Percentiles rank a stretch among this genome's conserved stretches.
Conservation (phyloP, 805 yeast species). For the Dipodascopsis tothii region DNA sequence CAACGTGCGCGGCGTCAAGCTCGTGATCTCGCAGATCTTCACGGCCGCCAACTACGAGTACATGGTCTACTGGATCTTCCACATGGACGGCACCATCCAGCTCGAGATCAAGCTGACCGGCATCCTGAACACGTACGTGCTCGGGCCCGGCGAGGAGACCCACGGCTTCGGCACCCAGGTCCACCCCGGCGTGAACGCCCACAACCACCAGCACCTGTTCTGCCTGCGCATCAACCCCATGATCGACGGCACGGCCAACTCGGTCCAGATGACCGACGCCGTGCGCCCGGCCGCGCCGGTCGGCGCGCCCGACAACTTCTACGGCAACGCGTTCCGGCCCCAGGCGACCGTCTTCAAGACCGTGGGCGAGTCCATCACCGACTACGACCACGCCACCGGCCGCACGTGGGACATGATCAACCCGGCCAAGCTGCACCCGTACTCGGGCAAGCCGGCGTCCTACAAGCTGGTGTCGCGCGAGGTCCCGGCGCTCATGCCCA, state of each 20-base stretch:
- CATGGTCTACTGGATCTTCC: slow-evolving; percentile 73
- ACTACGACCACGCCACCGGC: slow-evolving; percentile 53
- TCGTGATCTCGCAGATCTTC: slow-evolving; percentile 71
- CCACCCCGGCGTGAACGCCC: slow-evolving; percentile 74
- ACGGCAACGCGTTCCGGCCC: slow-evolving; percentile 70
- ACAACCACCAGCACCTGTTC: slow-evolving; percentile 80
- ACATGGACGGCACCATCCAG: slow-evolving; percentile 78
- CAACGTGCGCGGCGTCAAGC: slow-evolving; percentile 66
- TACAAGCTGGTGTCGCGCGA: slow-evolving; percentile 71
- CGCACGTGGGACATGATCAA: slow-evolving; percentile 75
- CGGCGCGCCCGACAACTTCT: slow-evolving; percentile 63
- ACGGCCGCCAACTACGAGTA: slow-evolving; percentile 84
- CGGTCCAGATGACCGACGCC: slow-evolving; percentile 64
- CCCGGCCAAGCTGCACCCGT: slow-evolving; percentile 57
- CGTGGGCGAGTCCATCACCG: slow-evolving; percentile 50
- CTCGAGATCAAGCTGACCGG: slow-evolving; percentile 75
- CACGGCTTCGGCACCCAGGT: slow-evolving; percentile 78
- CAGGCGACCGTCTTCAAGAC: slow-evolving; percentile 60
- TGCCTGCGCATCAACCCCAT: slow-evolving; percentile 72
- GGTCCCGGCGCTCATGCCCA: slow-evolving; percentile 65
- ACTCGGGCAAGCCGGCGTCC: slow-evolving; percentile 68
- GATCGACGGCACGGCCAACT: slow-evolving; percentile 72
- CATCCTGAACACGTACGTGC: slow-evolving; percentile 64
- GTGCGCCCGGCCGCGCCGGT: slow-evolving; percentile 49
- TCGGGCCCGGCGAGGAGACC: slow-evolving; percentile 55